These are phyloP conservation scores for Lathyrus aphaca DNA, from an alignment of 306 rosid genomes.

Conservation along the genomic window DNA sequence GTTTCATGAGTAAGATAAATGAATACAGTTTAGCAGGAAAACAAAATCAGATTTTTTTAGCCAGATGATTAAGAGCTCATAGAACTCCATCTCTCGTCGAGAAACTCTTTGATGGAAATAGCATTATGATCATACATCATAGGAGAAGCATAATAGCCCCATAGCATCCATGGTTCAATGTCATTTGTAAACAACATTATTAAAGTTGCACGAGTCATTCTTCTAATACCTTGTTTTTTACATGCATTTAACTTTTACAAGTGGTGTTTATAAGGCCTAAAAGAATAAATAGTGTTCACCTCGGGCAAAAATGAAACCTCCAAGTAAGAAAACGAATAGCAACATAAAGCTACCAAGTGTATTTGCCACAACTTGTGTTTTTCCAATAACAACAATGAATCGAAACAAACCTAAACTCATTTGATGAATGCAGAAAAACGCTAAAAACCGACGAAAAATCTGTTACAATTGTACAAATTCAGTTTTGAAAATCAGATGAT, in stretches of 20 bases:
- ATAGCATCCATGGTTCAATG: too few relatives aligned
- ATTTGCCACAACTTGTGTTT: too few relatives aligned
- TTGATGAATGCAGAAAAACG: slow-evolving; percentile 81
- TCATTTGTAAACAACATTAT: too few relatives aligned
- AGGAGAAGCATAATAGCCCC: too few relatives aligned
- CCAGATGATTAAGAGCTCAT: too few relatives aligned
- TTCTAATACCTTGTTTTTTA: slow-evolving; percentile 2
- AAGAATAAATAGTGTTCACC: slow-evolving; percentile 45
- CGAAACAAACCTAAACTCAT: slow-evolving; percentile 77
- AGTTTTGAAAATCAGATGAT: slow-evolving; percentile 22
- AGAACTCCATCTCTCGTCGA: too few relatives aligned
- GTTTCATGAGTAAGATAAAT: too few relatives aligned
- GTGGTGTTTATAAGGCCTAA: background rate
- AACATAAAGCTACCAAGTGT: slow-evolving; percentile 71
- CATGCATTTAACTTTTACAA: slow-evolving; percentile 28
- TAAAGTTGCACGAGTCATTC: too few relatives aligned
- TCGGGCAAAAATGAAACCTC: slow-evolving; percentile 83
- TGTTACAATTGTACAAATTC: slow-evolving; percentile 35
- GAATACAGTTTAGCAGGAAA: too few relatives aligned
- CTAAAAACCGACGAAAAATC: slow-evolving; percentile 83
- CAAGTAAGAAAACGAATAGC: slow-evolving; percentile 74
- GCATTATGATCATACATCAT: too few relatives aligned
- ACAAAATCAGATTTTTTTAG: too few relatives aligned
- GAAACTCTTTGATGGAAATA: too few relatives aligned
- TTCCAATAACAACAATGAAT: slow-evolving; percentile 80